Conservation (phyloP, 192 early-diverging fungal species). For the Spizellomyces punctatus region DNA sequence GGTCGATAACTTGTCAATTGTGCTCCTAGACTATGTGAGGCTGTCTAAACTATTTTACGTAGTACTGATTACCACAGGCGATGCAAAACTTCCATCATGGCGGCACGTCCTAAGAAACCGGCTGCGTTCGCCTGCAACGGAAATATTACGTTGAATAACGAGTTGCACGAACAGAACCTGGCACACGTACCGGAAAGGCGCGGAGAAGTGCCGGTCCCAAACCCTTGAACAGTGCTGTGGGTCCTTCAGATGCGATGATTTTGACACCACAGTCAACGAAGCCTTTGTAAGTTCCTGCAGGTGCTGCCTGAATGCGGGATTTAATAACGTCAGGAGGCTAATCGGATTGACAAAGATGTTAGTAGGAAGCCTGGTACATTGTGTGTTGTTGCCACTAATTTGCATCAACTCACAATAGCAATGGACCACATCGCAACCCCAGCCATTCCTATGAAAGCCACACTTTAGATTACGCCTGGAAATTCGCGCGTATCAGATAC, state of each 20-base stretch:
- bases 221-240: conserved; percentile 81
- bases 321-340: conserved; percentile 87
- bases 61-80: conserved; percentile 41
- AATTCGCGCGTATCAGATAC: background rate
- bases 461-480: too few relatives aligned
- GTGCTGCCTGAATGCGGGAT: conserved; percentile 85
- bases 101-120: conserved; percentile 55
- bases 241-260: conserved; percentile 80
- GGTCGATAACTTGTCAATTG: too few relatives aligned
- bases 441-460: conserved; percentile 67
- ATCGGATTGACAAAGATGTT: background rate
- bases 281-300: conserved; percentile 84
- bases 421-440: conserved; percentile 98
- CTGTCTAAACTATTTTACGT: too few relatives aligned
- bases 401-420: conserved; percentile 60
- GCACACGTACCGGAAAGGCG: conserved; percentile 68
- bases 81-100: conserved; percentile 51
- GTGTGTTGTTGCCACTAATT: background rate
- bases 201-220: conserved; percentile 87
- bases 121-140: conserved; percentile 53
- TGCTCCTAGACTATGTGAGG: too few relatives aligned
- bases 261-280: conserved; percentile 66
- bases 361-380: background rate
- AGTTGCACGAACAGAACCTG: background rate
- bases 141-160: background rate